Base-by-base conservation (phyloP, 768 basidiomycete species). In the Suillus luteus region DNA sequence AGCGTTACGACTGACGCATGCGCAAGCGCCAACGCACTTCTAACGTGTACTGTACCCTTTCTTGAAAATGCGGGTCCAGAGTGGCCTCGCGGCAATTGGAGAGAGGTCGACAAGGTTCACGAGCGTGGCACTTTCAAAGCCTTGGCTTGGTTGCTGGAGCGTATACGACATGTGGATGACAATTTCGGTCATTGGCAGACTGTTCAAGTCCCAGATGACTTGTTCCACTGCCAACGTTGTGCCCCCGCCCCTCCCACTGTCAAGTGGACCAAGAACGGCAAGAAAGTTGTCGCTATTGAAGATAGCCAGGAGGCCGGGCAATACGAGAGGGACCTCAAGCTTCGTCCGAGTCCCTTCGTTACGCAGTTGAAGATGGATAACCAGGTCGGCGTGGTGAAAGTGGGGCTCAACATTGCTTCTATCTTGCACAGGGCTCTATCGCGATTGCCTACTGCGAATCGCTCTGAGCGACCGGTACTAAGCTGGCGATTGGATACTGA, bases 331-430 rank as follows among this genome's bases (percentile, higher is more conserved):
- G 84, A 89, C 24, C 81, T 98, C 62, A 98, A 98, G 78, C 81
- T 84, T 62, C 87, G 96, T 22, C 96, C 96, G 0, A 86, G 81
- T 54, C 89, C 95, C 0, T 94, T 97, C 72, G 84, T 96, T 60
- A 91, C 95, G 0, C 93, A 95, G 71, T 82, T 95, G 37, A 89
- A 84, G 68, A 73, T 91, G 33, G 84, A 86, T 24, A 75, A 86
- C 48, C 85, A 85, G 22, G 73, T 80, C 5, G 95, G 94, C 0
- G 82, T 81, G 43, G 88, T 96, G 55, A 87, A 89, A 62, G 87
- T 97, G 38, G 96, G 94, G 44, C 84, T 96, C 70, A 98, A 98
- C 72, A 83, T 95, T 40, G 85, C 91, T 4, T 92, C 95, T 2
- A 82, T 97, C 37, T 80, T 93, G 59, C 96, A 98, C 73, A 92